Conservation (phyloP, 2,329 filamentous ascomycete genomes). For the Xylaria sp. region DNA sequence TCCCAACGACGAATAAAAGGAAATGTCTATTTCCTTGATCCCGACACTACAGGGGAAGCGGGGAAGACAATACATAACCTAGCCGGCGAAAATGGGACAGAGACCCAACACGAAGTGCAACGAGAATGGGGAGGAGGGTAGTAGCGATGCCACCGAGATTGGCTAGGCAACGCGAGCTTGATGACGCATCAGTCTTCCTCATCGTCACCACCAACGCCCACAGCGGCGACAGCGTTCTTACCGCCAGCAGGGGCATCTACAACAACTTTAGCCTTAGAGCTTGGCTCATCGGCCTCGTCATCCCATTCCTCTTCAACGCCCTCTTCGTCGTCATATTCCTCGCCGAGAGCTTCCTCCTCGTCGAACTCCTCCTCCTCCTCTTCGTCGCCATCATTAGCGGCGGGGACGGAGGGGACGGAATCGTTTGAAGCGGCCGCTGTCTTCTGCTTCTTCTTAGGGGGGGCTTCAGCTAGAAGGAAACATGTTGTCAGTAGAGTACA, state of each 20-base stretch:
- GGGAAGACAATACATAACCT: neutral
- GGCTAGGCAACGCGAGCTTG: neutral
- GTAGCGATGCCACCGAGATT: neutral
- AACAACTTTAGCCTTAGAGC: slow-evolving; percentile 36
- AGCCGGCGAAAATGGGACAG: slow-evolving; percentile 11
- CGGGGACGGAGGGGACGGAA: slow-evolving; percentile 32
- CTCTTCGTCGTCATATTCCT: slow-evolving; percentile 33
- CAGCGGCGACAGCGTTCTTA: slow-evolving; percentile 23
- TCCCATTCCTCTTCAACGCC: slow-evolving; percentile 24
- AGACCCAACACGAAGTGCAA: neutral
- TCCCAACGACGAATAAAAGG: neutral
- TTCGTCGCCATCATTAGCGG: slow-evolving; percentile 33
- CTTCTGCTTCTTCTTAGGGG: slow-evolving; percentile 43
- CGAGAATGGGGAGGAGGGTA: neutral
- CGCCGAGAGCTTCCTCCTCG: slow-evolving; percentile 35
- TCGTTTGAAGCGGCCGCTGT: slow-evolving; percentile 33
- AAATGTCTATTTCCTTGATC: slow-evolving; percentile 8
- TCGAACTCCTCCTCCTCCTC: slow-evolving; percentile 39
- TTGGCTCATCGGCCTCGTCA: slow-evolving; percentile 34
- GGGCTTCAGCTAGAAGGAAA: slow-evolving; percentile 32
- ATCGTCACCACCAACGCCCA: slow-evolving; percentile 33
- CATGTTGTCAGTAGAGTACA: slow-evolving; percentile 17
- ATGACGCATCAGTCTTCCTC: slow-evolving; percentile 36
- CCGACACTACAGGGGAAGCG: neutral
- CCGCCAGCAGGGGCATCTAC: slow-evolving; percentile 35